Conservation (phyloP, 352 stramenopile species). For the Hyaloperonospora arabidopsidis region DNA sequence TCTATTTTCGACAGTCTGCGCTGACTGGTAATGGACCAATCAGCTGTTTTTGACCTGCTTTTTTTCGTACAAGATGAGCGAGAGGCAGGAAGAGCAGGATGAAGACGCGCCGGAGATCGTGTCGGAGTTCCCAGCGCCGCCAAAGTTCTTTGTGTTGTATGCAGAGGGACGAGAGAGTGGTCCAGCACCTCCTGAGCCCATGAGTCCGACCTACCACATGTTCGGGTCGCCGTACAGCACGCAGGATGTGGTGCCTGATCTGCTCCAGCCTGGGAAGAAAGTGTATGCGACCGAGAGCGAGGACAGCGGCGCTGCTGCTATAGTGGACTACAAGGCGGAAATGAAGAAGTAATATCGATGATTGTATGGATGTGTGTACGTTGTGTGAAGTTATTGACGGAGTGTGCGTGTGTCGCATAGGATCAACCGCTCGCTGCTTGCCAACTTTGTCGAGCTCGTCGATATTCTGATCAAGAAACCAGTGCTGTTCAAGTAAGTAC, state of each 20-base stretch:
- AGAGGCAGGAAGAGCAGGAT: conserved; percentile 10
- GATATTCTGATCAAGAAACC: conserved; percentile 76
- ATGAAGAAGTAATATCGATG: conserved; percentile 58
- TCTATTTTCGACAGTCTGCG: too few relatives aligned
- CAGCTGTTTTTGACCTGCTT: too few relatives aligned
- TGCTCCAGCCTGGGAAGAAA: conserved; percentile 58
- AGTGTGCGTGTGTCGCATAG: conserved; percentile 21
- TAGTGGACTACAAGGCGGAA: conserved; percentile 62
- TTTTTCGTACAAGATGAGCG: too few relatives aligned
- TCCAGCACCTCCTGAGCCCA: conserved; percentile 53
- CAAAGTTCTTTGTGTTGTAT: conserved; percentile 74
- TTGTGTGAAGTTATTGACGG: neutral
- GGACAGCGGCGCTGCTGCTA: neutral
- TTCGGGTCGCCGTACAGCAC: conserved; percentile 81
- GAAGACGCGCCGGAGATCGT: conserved; percentile 71
- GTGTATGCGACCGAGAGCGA: conserved; percentile 36
- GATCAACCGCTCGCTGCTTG: conserved; percentile 78
- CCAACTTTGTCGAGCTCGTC: conserved; percentile 79
- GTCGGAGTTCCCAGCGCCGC: conserved; percentile 72
- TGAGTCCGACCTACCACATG: conserved; percentile 80
- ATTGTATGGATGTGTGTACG: neutral
- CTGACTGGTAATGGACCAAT: too few relatives aligned
- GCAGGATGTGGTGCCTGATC: conserved; percentile 67
- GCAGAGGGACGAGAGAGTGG: conserved; percentile 39
- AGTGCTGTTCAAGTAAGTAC: conserved; percentile 69